Base-by-base conservation (phyloP, 495 filamentous ascomycete species). In the Podospora pseudocomata region DNA sequence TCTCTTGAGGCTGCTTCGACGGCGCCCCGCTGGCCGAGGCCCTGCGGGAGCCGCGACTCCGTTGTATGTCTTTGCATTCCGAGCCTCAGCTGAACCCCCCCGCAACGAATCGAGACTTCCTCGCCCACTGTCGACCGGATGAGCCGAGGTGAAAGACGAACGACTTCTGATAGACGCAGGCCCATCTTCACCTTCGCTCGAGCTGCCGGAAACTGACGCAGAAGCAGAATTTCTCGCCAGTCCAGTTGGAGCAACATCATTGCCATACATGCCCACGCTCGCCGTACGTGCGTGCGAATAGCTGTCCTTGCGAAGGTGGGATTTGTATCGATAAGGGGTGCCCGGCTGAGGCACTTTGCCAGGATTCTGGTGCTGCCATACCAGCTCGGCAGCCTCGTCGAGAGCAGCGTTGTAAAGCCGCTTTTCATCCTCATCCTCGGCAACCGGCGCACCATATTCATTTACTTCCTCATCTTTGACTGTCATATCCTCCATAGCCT, bases 381-480 rank as follows among this genome's bases (percentile, higher is more conserved):
- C 92, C 4, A 96, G 82, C 72, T 96, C 91, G 3, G 92, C 90
- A 0, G 93, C 93, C 76, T 97, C 93, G 67, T 94, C 86, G 68
- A 93, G 88, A 9, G 93, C 93, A 26, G 90, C 91, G 9, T 86
- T 77, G 71, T 94, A 89, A 27, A 96, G 67, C 30, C 86, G 84
- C 62, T 82, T 77, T 30, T 96, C 92, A 53, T 92, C 90, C 2
- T 89, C 73, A 39, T 75, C 75, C 71, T 77, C 77, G 19, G 60
- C 65, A 1, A 62, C 70, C 9, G 64, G 55, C 49, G 66, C 68
- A 23, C 65, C 70, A 57, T 75, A 34, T n/a, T 75, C 30, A 66
- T 68, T 60, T 68, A 58, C 54, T 73, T 23, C 23, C 23, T 70
- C 26, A 15, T 79, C 75, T 54, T 76, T 76, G 49, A 81, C 39